Conservation (phyloP, 2,329 filamentous ascomycete genomes). For the Waltergamsia citrina region DNA sequence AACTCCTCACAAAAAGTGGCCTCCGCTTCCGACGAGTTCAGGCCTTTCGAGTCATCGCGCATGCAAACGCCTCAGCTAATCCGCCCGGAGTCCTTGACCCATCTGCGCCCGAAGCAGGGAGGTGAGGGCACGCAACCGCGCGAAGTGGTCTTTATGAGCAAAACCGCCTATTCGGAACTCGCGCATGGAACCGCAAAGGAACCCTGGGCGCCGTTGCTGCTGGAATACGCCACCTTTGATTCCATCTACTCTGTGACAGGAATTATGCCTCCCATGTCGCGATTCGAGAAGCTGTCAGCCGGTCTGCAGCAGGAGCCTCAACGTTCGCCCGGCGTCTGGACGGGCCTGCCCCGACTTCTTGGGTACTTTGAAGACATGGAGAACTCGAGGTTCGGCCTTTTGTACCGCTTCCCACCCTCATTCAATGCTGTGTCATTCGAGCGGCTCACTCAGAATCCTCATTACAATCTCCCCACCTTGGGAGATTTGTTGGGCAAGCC, state of each 20-base stretch:
- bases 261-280: constrained; percentile 54
- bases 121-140: constrained; percentile 21
- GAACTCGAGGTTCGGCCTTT: constrained; percentile 59
- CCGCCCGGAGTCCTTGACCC: constrained; percentile 42
- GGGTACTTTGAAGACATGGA: constrained; percentile 69
- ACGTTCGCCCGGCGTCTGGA: constrained; percentile 45
- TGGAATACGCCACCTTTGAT: constrained; percentile 62
- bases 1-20: constrained; percentile 23
- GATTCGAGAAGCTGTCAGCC: constrained; percentile 53
- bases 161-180: constrained; percentile 40
- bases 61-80: constrained; percentile 54
- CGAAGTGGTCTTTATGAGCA: constrained; percentile 40
- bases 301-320: constrained; percentile 46
- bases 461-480: constrained; percentile 43
- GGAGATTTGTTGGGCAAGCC: constrained; percentile 41
- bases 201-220: constrained; percentile 47
- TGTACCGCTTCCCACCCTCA: constrained; percentile 62
- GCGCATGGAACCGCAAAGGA: constrained; percentile 27
- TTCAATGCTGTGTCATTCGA: constrained; percentile 51
- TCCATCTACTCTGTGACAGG: constrained; percentile 52
- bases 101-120: constrained; percentile 30
- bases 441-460: constrained; percentile 35
- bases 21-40: constrained; percentile 31
- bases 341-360: constrained; percentile 49
- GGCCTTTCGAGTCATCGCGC: constrained; percentile 48